Conservation (phyloP, 352 stramenopile species). For the Pythium myriotylum region DNA sequence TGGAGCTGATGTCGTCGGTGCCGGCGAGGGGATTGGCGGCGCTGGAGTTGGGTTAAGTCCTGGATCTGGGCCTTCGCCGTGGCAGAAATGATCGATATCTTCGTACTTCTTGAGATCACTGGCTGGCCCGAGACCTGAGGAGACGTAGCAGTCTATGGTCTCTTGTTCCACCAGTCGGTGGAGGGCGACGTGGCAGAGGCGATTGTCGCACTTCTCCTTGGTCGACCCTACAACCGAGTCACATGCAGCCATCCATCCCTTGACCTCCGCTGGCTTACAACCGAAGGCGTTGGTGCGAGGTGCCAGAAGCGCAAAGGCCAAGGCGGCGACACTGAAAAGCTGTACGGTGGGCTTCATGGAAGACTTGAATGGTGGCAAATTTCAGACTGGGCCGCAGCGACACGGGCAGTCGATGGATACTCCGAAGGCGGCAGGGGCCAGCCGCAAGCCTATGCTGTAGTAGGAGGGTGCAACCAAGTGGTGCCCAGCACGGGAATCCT, state of each 20-base stretch:
- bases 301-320: slow-evolving; percentile 1
- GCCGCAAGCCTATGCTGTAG: no score
- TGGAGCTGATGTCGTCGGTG: not conserved
- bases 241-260: slow-evolving; percentile 37
- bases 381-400: slow-evolving; percentile 27
- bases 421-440: no score
- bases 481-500: no score
- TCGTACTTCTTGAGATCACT: slow-evolving; percentile 46
- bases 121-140: slow-evolving; percentile 32
- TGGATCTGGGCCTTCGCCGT: slow-evolving; percentile 45
- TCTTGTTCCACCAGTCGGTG: slow-evolving; percentile 48
- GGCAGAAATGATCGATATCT: slow-evolving; percentile 45
- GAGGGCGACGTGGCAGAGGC: slow-evolving; percentile 39
- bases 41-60: slow-evolving; percentile 2
- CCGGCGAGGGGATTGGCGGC: slow-evolving; percentile 28
- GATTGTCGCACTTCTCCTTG: slow-evolving; percentile 41
- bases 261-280: slow-evolving; percentile 23
- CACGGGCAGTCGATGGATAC: no score
- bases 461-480: no score
- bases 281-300: slow-evolving; percentile 12
- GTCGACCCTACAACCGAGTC: slow-evolving; percentile 36
- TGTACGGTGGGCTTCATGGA: not conserved
- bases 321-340: not conserved
- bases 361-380: slow-evolving; percentile 20
- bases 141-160: slow-evolving; percentile 41